Evolutionary conservation across 768 basidiomycete species (phyloP).

Genomic region (Lentinula detonsa): DNA sequence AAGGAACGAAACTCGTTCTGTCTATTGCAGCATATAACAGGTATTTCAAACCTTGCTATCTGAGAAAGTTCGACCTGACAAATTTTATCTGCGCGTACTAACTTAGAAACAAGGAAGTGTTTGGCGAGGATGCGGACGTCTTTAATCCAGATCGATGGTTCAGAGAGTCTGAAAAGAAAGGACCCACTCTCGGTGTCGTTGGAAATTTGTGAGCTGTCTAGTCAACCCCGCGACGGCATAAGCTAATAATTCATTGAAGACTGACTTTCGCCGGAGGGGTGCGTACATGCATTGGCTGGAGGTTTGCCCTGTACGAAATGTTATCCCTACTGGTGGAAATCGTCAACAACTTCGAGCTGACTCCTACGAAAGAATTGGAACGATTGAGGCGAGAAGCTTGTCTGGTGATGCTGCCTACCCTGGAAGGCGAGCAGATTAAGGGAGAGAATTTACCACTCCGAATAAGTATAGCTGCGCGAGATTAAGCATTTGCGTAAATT

Average conservation of each 20-base stretch:
- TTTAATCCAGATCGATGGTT: conserved; percentile 58
- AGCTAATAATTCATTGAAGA: conserved; percentile 13
- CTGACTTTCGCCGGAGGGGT: conserved; percentile 44
- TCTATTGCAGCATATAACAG: conserved; percentile 54
- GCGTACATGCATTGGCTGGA: conserved; percentile 43
- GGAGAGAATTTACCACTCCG: conserved; percentile 39
- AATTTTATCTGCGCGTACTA: background rate
- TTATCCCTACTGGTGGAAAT: conserved; percentile 54
- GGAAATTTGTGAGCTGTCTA: conserved; percentile 34
- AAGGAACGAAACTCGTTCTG: conserved; percentile 43
- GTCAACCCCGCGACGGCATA: background rate
- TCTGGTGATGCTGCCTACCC: conserved; percentile 41
- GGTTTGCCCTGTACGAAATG: conserved; percentile 50
- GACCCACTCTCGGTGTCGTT: conserved; percentile 36
- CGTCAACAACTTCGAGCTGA: conserved; percentile 52
- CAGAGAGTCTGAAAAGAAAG: conserved; percentile 27
- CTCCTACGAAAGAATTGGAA: conserved; percentile 32
- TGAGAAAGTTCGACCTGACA: background rate
- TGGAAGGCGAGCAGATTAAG: conserved; percentile 37
- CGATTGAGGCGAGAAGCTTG: conserved; percentile 38
- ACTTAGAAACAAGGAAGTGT: conserved; percentile 39
- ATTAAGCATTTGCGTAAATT: conserved; percentile 2
- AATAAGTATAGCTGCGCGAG: conserved; percentile 31
- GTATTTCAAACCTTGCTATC: conserved; percentile 19
- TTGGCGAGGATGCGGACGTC: conserved; percentile 49